Conservation (phyloP, 768 basidiomycete genomes). For the Hericium erinaceus region DNA sequence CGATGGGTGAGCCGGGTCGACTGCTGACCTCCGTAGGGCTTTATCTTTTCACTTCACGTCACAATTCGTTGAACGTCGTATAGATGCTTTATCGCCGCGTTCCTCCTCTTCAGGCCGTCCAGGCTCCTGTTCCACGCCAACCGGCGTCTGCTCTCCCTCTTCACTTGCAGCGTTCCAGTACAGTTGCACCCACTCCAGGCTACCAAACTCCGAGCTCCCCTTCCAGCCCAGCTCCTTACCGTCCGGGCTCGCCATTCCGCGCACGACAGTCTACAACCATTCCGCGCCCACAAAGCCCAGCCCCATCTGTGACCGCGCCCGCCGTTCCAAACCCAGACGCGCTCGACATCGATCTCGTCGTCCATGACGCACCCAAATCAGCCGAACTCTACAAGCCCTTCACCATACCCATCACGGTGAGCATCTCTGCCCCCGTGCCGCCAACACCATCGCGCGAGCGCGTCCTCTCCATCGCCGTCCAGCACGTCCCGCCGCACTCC, state of each 20-base stretch:
- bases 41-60: not conserved
- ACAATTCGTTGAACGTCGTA: not conserved
- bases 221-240: slow-evolving; percentile 35
- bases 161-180: slow-evolving; percentile 55
- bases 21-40: slow-evolving; percentile 66
- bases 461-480: slow-evolving; percentile 46
- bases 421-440: slow-evolving; percentile 38
- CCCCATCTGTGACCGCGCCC: slow-evolving; percentile 22
- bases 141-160: slow-evolving; percentile 68
- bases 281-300: slow-evolving; percentile 22
- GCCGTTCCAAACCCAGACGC: slow-evolving; percentile 29
- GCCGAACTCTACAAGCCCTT: slow-evolving; percentile 47
- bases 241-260: slow-evolving; percentile 35
- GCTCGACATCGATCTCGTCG: slow-evolving; percentile 49
- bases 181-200: slow-evolving; percentile 37
- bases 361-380: slow-evolving; percentile 33
- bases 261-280: slow-evolving; percentile 18
- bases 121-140: slow-evolving; percentile 25
- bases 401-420: slow-evolving; percentile 42
- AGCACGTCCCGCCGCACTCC: slow-evolving; percentile 41
- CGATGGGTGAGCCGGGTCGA: slow-evolving; percentile 78
- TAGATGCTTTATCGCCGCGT: slow-evolving; percentile 76
- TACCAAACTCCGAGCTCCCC: slow-evolving; percentile 28
- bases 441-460: slow-evolving; percentile 25
- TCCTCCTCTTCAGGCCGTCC: slow-evolving; percentile 35